These are phyloP conservation scores for Metroxylon sagu DNA, from an alignment of 176 grass and related monocot genomes.

Conservation along the genomic window DNA sequence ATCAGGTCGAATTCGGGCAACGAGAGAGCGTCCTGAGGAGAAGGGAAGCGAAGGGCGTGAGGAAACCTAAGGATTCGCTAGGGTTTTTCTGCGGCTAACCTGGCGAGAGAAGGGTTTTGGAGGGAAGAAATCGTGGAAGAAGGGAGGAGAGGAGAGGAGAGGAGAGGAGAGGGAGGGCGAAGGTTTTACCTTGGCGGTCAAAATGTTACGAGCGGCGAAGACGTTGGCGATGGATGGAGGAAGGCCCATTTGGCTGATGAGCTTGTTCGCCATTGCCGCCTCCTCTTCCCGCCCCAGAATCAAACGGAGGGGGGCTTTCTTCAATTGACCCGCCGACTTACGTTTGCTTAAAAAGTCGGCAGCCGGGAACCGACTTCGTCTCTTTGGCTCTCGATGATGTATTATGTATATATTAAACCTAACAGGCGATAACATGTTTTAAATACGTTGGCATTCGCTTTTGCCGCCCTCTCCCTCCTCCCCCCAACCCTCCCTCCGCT, in stretches of 20 bases:
- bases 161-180: background rate
- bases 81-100: background rate
- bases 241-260: slow-evolving; percentile 63
- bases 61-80: background rate
- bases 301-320: too few relatives aligned
- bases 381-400: too few relatives aligned
- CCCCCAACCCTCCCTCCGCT: too few relatives aligned
- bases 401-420: too few relatives aligned
- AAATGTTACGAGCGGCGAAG: slow-evolving; percentile 73
- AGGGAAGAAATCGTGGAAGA: background rate
- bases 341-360: too few relatives aligned
- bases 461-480: too few relatives aligned
- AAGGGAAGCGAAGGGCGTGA: slow-evolving; percentile 1
- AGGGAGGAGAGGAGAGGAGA: background rate
- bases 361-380: too few relatives aligned
- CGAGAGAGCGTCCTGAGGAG: slow-evolving; percentile 66
- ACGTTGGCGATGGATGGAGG: slow-evolving; percentile 52
- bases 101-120: background rate
- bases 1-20: slow-evolving; percentile 86
- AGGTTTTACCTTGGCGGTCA: slow-evolving; percentile 58
- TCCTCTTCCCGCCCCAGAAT: too few relatives aligned
- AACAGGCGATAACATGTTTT: too few relatives aligned
- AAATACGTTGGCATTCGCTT: too few relatives aligned
- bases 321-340: too few relatives aligned
- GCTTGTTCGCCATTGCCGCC: slow-evolving; percentile 64